Evolutionary conservation across 1,284 basidiomycete species (phyloP), one percentile per base, ranked within the genome.

Genomic region (Ceratobasidium papillatum): DNA sequence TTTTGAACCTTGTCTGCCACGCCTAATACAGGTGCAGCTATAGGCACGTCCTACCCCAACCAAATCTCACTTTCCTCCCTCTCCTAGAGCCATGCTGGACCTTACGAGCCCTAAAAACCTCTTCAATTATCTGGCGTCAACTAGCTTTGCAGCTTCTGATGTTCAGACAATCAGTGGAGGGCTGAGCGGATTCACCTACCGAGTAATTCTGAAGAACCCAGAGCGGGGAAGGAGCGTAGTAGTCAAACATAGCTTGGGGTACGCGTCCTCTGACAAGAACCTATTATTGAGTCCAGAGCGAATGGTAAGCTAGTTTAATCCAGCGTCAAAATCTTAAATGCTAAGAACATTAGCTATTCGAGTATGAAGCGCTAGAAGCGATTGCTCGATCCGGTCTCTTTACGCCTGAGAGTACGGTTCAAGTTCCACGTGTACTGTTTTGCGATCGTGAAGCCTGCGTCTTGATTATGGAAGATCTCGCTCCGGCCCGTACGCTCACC

Each of bases 331-430:
- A 1, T n/a, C 3, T 54, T n/a, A 17, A 12, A 34, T 2, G 25
- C 12, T 4, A 12, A 34, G 51, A 52, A 19, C 32, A 17, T 3
- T 30, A 68, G 65, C 27, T n/a, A 2, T 56, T 54, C 36, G 65
- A 68, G 36, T 30, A 68, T 22, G 51, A 68, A 19, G 65, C 65
- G 22, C n/a, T 68, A 7, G 4, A 25, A 17, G 25, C 22, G 34
- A 27, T 56, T 12, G 34, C 27, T 22, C 27, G 25, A 3, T 68
- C 38, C 25, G 11, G 25, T 1, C 34, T 41, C 41, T 54, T 25
- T 19, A 25, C 49, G 22, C 8, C 36, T 17, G 51, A 38, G n/a
- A 61, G 58, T 27, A 43, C 25, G 4, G 68, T 71, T 17, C 54
- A 47, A 32, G 54, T 71, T 22, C 68, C 68, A 2, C 54, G 41